Conservation (phyloP, 352 stramenopile genomes). For the Stramenopiles sp. region DNA sequence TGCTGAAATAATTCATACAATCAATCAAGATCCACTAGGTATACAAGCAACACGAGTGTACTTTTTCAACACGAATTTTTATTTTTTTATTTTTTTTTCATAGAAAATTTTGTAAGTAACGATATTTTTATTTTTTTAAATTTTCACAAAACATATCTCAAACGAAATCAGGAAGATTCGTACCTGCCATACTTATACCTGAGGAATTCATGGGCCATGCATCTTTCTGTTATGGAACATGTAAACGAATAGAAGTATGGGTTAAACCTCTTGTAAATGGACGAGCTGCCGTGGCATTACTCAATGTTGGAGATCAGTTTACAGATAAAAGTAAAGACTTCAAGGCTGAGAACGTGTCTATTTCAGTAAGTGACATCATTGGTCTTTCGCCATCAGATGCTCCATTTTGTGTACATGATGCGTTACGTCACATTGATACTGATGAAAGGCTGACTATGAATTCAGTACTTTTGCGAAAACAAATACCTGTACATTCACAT, state of each 20-base stretch:
- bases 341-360: no score
- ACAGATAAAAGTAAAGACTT: conserved; percentile 14
- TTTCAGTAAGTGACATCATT: no score
- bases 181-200: neutral
- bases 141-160: no score
- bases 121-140: no score
- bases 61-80: conserved; percentile 12
- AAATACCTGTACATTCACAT: no score
- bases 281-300: neutral
- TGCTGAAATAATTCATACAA: conserved; percentile 19
- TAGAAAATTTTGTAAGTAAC: no score
- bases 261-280: neutral
- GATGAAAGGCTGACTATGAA: no score
- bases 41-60: conserved; percentile 15
- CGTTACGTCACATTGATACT: no score
- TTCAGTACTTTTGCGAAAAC: no score
- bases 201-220: neutral
- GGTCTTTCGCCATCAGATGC: no score
- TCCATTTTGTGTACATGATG: no score
- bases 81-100: no score
- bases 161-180: neutral
- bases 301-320: conserved; percentile 10
- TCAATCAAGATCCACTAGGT: conserved; percentile 23
- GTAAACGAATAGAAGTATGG: conserved; percentile 3
- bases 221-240: neutral